Evolutionary conservation across 2,329 filamentous ascomycete species (phyloP).

Genomic region (Aspergillus phoenicis): DNA sequence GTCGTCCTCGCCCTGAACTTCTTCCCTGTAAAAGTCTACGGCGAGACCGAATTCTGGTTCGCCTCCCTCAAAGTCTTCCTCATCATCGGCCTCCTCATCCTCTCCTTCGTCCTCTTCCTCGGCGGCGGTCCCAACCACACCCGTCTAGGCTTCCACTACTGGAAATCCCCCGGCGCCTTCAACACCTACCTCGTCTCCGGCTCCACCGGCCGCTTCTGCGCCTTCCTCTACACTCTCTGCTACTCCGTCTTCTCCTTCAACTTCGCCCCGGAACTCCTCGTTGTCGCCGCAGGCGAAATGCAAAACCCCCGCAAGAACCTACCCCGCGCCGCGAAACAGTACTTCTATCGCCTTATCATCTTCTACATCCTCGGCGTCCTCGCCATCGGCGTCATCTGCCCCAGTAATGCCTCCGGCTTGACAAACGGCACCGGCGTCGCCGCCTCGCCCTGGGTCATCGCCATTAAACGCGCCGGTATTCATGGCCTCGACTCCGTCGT

Average conservation of each 20-base stretch:
- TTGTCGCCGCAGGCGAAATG: conserved; percentile 65
- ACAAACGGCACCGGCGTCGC: conserved; percentile 35
- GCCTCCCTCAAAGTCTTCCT: conserved; percentile 8
- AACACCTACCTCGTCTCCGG: conserved; percentile 64
- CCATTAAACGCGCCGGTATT: conserved; percentile 67
- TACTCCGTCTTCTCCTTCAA: conserved; percentile 66
- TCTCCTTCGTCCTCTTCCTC: conserved; percentile 78
- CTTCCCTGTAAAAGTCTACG: conserved; percentile 57
- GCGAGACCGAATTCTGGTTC: conserved; percentile 11
- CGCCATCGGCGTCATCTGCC: conserved; percentile 68
- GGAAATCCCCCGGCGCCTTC: conserved; percentile 65
- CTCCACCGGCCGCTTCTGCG: conserved; percentile 57
- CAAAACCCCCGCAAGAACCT: conserved; percentile 69
- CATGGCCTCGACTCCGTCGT: conserved; percentile 66
- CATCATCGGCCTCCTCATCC: conserved; percentile 37
- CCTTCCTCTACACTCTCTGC: conserved; percentile 68
- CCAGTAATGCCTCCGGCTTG: conserved; percentile 65
- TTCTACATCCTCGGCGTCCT: conserved; percentile 76
- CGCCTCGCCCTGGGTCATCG: conserved; percentile 66
- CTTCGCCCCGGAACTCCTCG: conserved; percentile 65
- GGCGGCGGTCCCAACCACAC: conserved; percentile 74
- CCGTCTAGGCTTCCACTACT: conserved; percentile 69
- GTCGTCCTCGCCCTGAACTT: conserved; percentile 55
- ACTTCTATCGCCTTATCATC: conserved; percentile 73
- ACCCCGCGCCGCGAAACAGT: conserved; percentile 72